phyloP scores from a whole-genome alignment of 2,329 filamentous ascomycete genomes.

The Stachybotrys chartarum region DNA sequence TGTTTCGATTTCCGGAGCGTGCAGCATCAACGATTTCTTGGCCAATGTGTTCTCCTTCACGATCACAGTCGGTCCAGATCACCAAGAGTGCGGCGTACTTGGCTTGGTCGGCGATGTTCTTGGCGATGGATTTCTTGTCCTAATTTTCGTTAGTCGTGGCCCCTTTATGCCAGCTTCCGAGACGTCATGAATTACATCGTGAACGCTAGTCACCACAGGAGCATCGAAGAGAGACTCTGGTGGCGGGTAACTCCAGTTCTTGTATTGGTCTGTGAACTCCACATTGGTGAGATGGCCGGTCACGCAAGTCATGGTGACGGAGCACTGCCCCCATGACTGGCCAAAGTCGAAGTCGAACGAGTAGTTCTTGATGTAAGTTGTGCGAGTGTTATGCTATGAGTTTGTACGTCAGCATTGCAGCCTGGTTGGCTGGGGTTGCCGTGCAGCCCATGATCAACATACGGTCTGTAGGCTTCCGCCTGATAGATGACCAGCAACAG shows the following conservation, averaged over 20 bases:
- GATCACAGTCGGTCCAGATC: constrained; percentile 98
- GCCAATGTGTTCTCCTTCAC: constrained; percentile 95
- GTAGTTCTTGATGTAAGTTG: constrained; percentile 88
- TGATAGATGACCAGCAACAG: constrained; percentile 82
- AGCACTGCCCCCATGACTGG: constrained; percentile 68
- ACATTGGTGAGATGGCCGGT: constrained; percentile 77
- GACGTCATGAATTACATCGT: constrained; percentile 43
- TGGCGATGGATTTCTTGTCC: constrained; percentile 74
- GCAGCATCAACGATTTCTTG: constrained; percentile 83
- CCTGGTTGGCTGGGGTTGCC: neutral
- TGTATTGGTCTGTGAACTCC: constrained; percentile 69
- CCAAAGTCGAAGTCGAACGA: constrained; percentile 85
- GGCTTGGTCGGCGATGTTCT: constrained; percentile 79
- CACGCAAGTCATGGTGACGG: constrained; percentile 91
- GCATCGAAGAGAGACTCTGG: constrained; percentile 77
- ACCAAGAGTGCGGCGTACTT: constrained; percentile 66
- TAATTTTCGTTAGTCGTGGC: constrained; percentile 24
- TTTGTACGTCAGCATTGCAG: constrained; percentile 10
- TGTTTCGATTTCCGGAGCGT: constrained; percentile 59
- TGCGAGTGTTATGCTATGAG: constrained; percentile 57
- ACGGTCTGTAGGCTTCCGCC: constrained; percentile 68
- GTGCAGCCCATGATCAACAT: constrained; percentile 21
- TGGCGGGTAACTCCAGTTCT: constrained; percentile 73
- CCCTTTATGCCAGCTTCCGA: neutral
- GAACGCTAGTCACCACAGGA: constrained; percentile 61